Base-by-base conservation (phyloP, 2,329 filamentous ascomycete genomes). In the Pseudogymnoascus sp. region DNA sequence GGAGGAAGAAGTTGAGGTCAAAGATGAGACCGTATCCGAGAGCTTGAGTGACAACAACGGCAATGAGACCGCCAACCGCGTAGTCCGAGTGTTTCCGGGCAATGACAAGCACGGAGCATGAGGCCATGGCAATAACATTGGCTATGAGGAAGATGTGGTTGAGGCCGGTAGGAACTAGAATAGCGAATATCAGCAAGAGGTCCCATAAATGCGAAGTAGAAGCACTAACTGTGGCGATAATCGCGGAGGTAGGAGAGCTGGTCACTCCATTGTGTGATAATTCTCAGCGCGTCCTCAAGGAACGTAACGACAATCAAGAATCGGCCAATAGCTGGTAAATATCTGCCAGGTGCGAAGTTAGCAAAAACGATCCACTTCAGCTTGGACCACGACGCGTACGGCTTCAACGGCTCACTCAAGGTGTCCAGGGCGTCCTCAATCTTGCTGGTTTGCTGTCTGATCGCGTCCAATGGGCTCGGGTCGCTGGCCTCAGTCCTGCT, bases 1-100 rank as follows among this genome's bases (percentile, higher is more conserved):
- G 93, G 68, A 99, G 89, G 87, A 99, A 99, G 83, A 99, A 99
- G 86, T 97, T 99, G 74, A 97, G 85, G 77, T 99, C 95, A 77
- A 99, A 97, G 77, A 99, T 96, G 67, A 99, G 85, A 65, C 95
- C 95, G 76, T 99, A 99, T 71, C 95, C 95, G 63, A 99, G 85
- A 18, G 93, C 95, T 79, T 99, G 95, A 36, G 92, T 88, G 67
- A 99, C 77, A 62, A 99, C 93, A 62, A 99, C 95, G 62, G 81
- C 89, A 75, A 97, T 89, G 67, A 99, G 89, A 67, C 93, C 95
- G 66, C 81, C 86, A 65, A 97, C 95, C 65, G 93, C 95, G 77
- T 92, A 93, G 77, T 96, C 93, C 69, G 91, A 95, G 81, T 96
- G 86, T 77, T 91, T 96, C 77, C 95, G 90, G 75, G 87, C 83